Percentiles rank a stretch among this genome's conserved stretches.
phyloP scores from a whole-genome alignment of 1,284 basidiomycete species.

The Sparassis latifolia region DNA sequence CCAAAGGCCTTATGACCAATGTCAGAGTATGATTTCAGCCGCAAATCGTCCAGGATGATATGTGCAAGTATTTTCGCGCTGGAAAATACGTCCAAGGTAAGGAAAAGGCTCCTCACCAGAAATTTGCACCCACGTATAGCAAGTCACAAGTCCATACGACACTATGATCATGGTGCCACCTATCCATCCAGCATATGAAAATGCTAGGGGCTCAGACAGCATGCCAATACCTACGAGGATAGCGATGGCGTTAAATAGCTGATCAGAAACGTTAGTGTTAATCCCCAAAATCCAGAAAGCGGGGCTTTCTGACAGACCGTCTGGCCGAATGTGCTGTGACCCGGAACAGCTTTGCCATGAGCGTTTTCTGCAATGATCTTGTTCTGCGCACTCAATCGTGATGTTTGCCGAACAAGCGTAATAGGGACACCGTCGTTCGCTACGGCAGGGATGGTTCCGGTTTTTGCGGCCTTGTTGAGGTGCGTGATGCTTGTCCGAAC shows the following conservation, averaged over 20 bases:
- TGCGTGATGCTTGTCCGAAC: constrained; percentile 24
- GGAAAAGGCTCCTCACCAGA: background rate
- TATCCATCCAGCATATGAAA: constrained; percentile 84
- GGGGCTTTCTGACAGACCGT: constrained; percentile 45
- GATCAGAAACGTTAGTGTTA: background rate
- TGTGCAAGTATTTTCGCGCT: constrained; percentile 82
- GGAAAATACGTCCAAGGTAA: constrained; percentile 1
- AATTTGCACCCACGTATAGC: constrained; percentile 68
- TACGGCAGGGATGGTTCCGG: background rate
- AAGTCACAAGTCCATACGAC: constrained; percentile 76
- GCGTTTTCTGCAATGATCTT: background rate
- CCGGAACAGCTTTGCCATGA: constrained; percentile 20
- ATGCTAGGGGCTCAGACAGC: constrained; percentile 84
- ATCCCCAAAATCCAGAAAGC: background rate
- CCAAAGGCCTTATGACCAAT: constrained; percentile 88
- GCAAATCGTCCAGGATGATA: constrained; percentile 67
- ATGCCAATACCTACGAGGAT: constrained; percentile 87
- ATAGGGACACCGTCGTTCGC: background rate
- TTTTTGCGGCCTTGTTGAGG: background rate
- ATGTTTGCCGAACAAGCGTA: constrained; percentile 7
- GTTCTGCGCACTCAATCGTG: constrained; percentile 13
- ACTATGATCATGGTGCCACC: constrained; percentile 70
- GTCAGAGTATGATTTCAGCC: constrained; percentile 80
- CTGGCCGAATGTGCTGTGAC: constrained; percentile 77
- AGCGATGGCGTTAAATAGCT: constrained; percentile 90